phyloP scores from a whole-genome alignment of 192 early-diverging fungal species.

The Entomortierella beljakovae region DNA sequence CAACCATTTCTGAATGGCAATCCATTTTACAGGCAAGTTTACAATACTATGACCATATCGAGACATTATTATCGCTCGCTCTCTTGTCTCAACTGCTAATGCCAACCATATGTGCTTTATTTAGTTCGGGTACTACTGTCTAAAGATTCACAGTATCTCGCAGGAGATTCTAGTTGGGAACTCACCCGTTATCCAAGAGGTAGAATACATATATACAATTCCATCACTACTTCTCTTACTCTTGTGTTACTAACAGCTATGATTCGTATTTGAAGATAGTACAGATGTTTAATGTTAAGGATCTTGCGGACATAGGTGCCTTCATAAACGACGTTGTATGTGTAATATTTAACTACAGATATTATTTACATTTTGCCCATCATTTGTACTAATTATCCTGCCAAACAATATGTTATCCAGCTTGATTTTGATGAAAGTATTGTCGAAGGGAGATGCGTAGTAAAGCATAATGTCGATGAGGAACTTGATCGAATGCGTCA shows the following conservation, averaged over 20 bases:
- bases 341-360: neutral
- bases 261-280: conserved; percentile 40
- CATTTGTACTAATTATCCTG: neutral
- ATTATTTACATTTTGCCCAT: neutral
- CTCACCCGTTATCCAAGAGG: conserved; percentile 31
- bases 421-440: conserved; percentile 80
- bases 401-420: conserved; percentile 34
- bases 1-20: conserved; percentile 70
- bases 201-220: conserved; percentile 2
- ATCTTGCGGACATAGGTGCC: conserved; percentile 63
- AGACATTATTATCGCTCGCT: neutral
- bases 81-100: neutral
- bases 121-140: conserved; percentile 69
- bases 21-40: conserved; percentile 63
- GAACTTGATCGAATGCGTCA: conserved; percentile 77
- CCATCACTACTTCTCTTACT: neutral
- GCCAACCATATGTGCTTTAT: neutral
- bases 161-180: conserved; percentile 22
- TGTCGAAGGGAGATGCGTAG: conserved; percentile 65
- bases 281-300: conserved; percentile 37
- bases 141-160: conserved; percentile 58
- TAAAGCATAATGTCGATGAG: conserved; percentile 65
- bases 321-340: conserved; percentile 70
- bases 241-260: too few species aligned
- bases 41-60: neutral